Percentiles rank a stretch among this genome's conserved stretches.
These are phyloP conservation scores for Phaeosphaeria sp. DNA, from an alignment of 2,329 filamentous ascomycete genomes.

Conservation along the genomic window DNA sequence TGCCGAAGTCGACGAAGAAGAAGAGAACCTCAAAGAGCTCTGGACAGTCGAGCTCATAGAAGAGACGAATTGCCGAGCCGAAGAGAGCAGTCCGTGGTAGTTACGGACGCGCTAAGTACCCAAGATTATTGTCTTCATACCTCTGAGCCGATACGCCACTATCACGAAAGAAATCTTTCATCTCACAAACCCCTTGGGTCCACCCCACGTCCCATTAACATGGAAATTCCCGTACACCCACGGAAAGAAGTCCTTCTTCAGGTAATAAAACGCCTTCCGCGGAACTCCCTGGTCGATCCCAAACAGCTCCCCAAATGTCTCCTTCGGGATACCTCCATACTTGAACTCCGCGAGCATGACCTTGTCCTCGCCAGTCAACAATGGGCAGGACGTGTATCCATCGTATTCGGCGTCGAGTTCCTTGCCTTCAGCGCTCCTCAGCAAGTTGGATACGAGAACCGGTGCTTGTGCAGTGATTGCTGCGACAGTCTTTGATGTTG, in stretches of 20 bases:
- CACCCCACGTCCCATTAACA: conserved; percentile 69
- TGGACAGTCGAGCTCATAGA: too few species aligned
- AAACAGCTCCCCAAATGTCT: conserved; percentile 63
- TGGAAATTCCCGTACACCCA: conserved; percentile 69
- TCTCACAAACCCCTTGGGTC: conserved; percentile 59
- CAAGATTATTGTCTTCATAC: background rate
- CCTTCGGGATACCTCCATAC: conserved; percentile 68
- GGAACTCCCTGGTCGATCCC: conserved; percentile 66
- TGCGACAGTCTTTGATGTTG: conserved; percentile 50
- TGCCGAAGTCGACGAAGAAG: too few species aligned
- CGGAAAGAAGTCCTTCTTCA: conserved; percentile 73
- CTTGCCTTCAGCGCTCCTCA: conserved; percentile 37
- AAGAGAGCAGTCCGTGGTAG: too few species aligned
- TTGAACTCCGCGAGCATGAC: conserved; percentile 71
- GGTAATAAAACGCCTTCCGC: conserved; percentile 64
- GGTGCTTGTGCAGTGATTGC: conserved; percentile 49
- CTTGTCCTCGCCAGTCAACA: conserved; percentile 62
- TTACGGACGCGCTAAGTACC: background rate
- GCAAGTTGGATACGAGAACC: conserved; percentile 45
- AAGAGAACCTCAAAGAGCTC: too few species aligned
- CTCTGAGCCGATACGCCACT: background rate
- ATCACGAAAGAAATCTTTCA: background rate
- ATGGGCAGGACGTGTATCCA: conserved; percentile 50
- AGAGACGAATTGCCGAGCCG: too few species aligned
- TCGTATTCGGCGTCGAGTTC: conserved; percentile 37